Conservation (phyloP, 768 basidiomycete species). For the Russula sp. region DNA sequence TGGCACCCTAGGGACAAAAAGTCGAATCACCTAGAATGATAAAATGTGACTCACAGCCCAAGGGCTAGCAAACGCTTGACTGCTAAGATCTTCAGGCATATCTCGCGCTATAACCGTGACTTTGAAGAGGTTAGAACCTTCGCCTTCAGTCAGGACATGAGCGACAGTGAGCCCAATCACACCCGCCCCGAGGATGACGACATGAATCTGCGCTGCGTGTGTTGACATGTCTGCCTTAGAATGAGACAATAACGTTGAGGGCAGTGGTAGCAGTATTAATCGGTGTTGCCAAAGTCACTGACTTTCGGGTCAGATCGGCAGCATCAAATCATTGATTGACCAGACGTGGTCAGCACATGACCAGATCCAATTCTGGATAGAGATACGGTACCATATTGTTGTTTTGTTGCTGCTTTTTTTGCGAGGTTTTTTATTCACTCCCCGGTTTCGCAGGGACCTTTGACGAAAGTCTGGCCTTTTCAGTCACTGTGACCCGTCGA, state of each 20-base stretch:
- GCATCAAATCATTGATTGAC: no score
- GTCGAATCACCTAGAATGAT: background rate
- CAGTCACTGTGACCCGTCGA: no score
- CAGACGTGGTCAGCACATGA: no score
- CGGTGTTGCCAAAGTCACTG: no score
- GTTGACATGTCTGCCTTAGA: background rate
- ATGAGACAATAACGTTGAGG: background rate
- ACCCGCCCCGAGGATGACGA: conserved; percentile 38
- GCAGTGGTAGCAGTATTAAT: no score
- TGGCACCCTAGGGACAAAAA: conserved; percentile 33
- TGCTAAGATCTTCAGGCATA: conserved; percentile 34
- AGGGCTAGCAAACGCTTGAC: conserved; percentile 43
- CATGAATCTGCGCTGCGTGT: conserved; percentile 13
- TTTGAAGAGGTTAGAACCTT: conserved; percentile 20
- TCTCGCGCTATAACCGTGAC: conserved; percentile 35
- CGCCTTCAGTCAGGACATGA: conserved; percentile 27
- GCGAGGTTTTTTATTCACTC: no score
- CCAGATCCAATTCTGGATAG: no score
- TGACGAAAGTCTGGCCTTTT: no score
- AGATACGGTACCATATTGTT: no score
- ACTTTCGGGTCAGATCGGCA: no score
- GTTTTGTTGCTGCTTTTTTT: no score
- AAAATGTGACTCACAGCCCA: conserved; percentile 35
- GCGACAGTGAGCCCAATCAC: conserved; percentile 41
- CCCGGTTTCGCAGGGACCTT: no score